Base-by-base conservation (phyloP, 1,284 basidiomycete species). In the Cystobasidium slooffiae region DNA sequence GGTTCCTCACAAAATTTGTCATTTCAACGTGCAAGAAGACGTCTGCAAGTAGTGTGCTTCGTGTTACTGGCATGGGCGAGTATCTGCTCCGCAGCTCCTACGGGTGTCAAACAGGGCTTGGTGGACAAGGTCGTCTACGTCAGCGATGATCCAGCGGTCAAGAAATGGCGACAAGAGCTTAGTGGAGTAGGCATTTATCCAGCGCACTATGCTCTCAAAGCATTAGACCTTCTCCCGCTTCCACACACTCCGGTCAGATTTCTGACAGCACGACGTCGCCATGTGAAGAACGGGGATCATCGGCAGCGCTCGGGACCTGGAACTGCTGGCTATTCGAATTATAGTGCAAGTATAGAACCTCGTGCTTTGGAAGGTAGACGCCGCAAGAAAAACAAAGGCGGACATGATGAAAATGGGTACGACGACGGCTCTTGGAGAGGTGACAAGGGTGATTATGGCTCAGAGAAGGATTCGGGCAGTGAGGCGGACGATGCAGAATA, bases 371-470 rank as follows among this genome's bases (percentile, higher is more conserved):
- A 37, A 24, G 55, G 16, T 37, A 24, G 46, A 31, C n/a, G 63
- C 7, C 44, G 24, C 63, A 65, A 65, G 44, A 65, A 61, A 24
- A 41, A 70, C 10, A 47, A 59, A 20, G 41, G 20, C 12, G 55
- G 68, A 6, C 37, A 62, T 14, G 68, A 52, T 20, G 44, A 47
- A 8, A 62, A 62, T 14, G 58, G 56, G 8, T 70, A 70, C 18
- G 68, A 70, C 46, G 56, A 70, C 24, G 68, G 68, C 18, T 70
- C 68, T 10, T 70, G 68, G 68, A 41, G 68, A 3, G 68, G 58
- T 20, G 58, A 70, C 41, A 10, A 73, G 10, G 62, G 63, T 12
- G 63, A 58, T 43, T 53, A 56, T 24, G 64, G 51, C 12, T 49
- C 46, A 72, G 49, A 41, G 5, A 66, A 49, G 16, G 20, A 44